Base-by-base conservation (phyloP, 2,329 filamentous ascomycete species). In the Ceratocystis destructans region DNA sequence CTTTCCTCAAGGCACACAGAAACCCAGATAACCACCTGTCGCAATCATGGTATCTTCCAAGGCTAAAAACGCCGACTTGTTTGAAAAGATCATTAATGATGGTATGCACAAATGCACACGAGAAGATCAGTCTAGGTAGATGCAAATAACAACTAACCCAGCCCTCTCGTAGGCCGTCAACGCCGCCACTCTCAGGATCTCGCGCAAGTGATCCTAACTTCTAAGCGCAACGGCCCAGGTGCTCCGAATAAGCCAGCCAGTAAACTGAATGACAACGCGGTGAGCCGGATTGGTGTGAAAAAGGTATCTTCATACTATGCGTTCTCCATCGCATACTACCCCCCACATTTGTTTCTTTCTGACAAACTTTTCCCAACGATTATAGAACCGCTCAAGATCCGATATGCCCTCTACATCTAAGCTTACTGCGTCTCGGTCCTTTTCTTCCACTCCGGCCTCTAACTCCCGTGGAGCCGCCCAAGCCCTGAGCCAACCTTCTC, bases 251-350 rank as follows among this genome's bases (percentile, higher is more conserved):
- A 37, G 31, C 28, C 17, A 7, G 12, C 7, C 5, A 59, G 28
- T n/a, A 37, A 37, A 17, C 1, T 20, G 28, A 15, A 7, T n/a
- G 55, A 12, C 28, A 59, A n/a, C 15, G 17, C 91, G 63, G 84
- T 88, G 66, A 88, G 86, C 75, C 83, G 88, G 74, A 85, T 88
- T 67, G 88, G 88, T 48, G 80, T 91, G 62, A 84, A 83, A 72
- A 91, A 91, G 83, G 85, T 85, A 79, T 66, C 71, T 69, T 67
- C 5, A 31, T 17, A 25, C 17, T 22, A 22, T 53, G 62, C 45
- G 15, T 20, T 44, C 8, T 22, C 48, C 55, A 25, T 65, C 62
- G 48, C 48, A 53, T 53, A 10, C 65, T n/a, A 33, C 45, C 12
- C n/a, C 8, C 12, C 41, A 8, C 41, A 10, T 5, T 61, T 33